Conservation (phyloP, 805 yeast genomes). For the Saccharomycopsis babjevae region DNA sequence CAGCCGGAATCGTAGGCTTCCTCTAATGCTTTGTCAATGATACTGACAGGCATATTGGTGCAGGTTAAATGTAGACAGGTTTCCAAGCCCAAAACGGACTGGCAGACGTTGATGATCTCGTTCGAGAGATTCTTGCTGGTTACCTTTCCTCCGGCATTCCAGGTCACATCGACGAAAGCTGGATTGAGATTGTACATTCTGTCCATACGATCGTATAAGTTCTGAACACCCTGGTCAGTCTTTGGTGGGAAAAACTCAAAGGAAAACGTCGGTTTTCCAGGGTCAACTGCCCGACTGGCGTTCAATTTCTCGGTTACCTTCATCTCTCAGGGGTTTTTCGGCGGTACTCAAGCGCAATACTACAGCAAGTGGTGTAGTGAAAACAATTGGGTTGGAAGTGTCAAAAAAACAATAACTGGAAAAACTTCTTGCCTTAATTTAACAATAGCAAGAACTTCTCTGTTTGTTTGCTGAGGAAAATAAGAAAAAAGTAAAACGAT, state of each 20-base stretch:
- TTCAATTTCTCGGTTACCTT: constrained; percentile 16
- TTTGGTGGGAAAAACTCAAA: constrained; percentile 97
- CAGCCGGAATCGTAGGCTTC: constrained; percentile 88
- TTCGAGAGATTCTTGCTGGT: constrained; percentile 61
- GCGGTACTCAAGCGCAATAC: too few species aligned
- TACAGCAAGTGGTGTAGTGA: too few species aligned
- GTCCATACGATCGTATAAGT: constrained; percentile 93
- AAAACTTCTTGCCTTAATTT: not conserved
- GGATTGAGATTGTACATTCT: constrained; percentile 92
- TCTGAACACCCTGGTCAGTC: constrained; percentile 94
- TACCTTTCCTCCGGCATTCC: constrained; percentile 96
- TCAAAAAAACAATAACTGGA: too few species aligned
- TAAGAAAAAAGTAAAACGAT: not conserved
- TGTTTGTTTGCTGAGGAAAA: not conserved
- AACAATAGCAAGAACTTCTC: not conserved
- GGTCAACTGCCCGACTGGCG: not conserved
- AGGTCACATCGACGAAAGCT: constrained; percentile 87
- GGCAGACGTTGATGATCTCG: constrained; percentile 86
- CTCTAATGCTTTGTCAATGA: constrained; percentile 75
- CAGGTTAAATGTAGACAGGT: constrained; percentile 98
- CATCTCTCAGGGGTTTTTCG: not conserved
- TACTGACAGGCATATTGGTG: constrained; percentile 77
- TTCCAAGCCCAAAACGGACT: constrained; percentile 81
- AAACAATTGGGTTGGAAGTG: too few species aligned
- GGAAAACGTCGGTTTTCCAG: constrained; percentile 57